A percentile compares a stretch with the other conserved stretches of the same genome.
phyloP scores from a whole-genome alignment of 1,284 basidiomycete species.

The Butyriboletus regius region DNA sequence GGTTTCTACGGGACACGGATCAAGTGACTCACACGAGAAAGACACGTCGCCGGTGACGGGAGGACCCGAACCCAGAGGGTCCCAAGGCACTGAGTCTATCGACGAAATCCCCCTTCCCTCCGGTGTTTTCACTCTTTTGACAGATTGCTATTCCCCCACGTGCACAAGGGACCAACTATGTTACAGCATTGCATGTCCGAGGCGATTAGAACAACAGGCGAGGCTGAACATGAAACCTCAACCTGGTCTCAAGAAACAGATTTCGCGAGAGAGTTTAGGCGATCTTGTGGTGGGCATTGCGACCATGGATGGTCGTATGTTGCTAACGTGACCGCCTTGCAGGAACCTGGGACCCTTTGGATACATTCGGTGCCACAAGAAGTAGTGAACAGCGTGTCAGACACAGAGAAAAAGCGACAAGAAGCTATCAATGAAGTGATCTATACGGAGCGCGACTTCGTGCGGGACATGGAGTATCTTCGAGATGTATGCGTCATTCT shows the following conservation, averaged over 20 bases:
- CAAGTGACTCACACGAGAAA: conserved; percentile 38
- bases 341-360: conserved; percentile 93
- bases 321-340: conserved; percentile 12
- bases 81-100: conserved; percentile 41
- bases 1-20: conserved; percentile 38
- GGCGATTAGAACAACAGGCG: conserved; percentile 89
- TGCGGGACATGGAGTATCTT: conserved; percentile 94
- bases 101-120: conserved; percentile 77
- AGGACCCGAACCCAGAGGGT: conserved; percentile 30
- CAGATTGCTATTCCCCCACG: conserved; percentile 97
- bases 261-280: conserved; percentile 75
- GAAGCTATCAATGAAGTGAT: conserved; percentile 99
- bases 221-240: conserved; percentile 87
- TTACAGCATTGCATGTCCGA: conserved; percentile 94
- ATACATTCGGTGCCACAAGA: conserved; percentile 93
- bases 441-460: conserved; percentile 96
- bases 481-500: conserved; percentile 65
- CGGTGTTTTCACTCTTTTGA: conserved; percentile 93
- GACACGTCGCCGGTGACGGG: conserved; percentile 38
- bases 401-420: conserved; percentile 90
- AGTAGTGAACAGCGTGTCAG: conserved; percentile 84
- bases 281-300: conserved; percentile 61
- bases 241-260: conserved; percentile 75
- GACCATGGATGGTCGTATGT: background rate
- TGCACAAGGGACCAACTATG: conserved; percentile 89